Evolutionary conservation across 2,329 filamentous ascomycete genomes (phyloP), one percentile per base, ranked within the genome.

Genomic region (Neopestalotiopsis clavispora): DNA sequence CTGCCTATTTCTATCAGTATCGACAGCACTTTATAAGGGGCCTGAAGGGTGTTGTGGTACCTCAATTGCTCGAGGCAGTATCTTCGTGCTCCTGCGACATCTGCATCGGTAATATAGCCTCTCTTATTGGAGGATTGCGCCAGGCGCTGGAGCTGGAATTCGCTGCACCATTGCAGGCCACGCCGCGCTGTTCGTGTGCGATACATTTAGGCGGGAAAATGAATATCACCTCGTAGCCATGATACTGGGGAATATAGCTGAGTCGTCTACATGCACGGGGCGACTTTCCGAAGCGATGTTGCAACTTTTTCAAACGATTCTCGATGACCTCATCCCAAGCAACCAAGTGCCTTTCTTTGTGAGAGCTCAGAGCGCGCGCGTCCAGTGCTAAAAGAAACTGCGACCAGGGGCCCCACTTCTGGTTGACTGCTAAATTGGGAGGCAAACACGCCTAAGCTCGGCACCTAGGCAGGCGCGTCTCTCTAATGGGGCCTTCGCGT

Each of bases 21-120:
- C 23, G 23, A 69, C 20, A 12, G 14, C 28, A 52, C n/a, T n/a
- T 17, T 30, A 20, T 32, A 34, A 28, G 38, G 28, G 56, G 7
- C 7, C 30, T 67, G 28, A 28, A 28, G 23, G 23, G 13, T 12
- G 4, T 52, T 17, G 23, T 20, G 17, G 58, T 78, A 87, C 85
- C 84, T 81, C 56, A 90, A 77, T 75, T 89, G 86, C 68, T 82
- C 80, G 32, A 84, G 73, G 76, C 87, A 90, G 75, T 89, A 89
- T 66, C 80, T 79, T 67, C 86, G 81, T 23, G 87, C 87, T 68
- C 85, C 84, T 49, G 82, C 81, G 63, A 89, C 78, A 56, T 89
- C 87, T 32, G 82, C 80, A 42, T 86, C 83, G 2, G 85, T 87
- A 67, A 84, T 81, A 65, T 86, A 84, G 69, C 78, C 79, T 67